A percentile compares a stretch with the other conserved stretches of the same genome.
Conservation (phyloP, 768 basidiomycete genomes). For the Boletus tomentosulus region DNA sequence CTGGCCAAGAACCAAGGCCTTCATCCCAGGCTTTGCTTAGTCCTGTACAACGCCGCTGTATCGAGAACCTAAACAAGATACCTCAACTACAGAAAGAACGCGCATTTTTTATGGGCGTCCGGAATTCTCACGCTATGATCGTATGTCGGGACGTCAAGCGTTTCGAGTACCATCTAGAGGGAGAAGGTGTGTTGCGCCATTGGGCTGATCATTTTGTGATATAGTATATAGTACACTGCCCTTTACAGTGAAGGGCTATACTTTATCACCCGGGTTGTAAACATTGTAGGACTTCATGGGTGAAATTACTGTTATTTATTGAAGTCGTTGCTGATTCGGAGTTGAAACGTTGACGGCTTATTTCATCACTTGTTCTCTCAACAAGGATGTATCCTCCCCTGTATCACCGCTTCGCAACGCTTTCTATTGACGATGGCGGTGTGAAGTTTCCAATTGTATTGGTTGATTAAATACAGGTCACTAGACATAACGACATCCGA, state of each 20-base stretch:
- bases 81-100: constrained; percentile 66
- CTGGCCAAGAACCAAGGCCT: constrained; percentile 2
- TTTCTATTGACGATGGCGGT: background rate
- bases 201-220: constrained; percentile 63
- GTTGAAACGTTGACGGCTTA: too few relatives aligned
- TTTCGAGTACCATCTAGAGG: constrained; percentile 53
- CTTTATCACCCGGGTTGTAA: background rate
- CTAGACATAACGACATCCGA: background rate
- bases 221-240: constrained; percentile 14
- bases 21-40: constrained; percentile 46
- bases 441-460: constrained; percentile 6
- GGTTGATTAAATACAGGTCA: constrained; percentile 6
- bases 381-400: too few relatives aligned
- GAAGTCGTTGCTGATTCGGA: too few relatives aligned
- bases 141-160: constrained; percentile 62
- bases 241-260: background rate
- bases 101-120: constrained; percentile 55
- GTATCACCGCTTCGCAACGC: constrained; percentile 1
- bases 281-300: background rate
- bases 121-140: constrained; percentile 70
- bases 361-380: too few relatives aligned
- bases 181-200: constrained; percentile 65
- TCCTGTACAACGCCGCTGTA: constrained; percentile 53
- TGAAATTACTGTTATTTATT: too few relatives aligned
- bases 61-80: constrained; percentile 58